Evolutionary conservation across 805 yeast genomes (phyloP), one percentile per base, ranked within the genome.

Genomic region (Zygosaccharomyces gambellarensis): DNA sequence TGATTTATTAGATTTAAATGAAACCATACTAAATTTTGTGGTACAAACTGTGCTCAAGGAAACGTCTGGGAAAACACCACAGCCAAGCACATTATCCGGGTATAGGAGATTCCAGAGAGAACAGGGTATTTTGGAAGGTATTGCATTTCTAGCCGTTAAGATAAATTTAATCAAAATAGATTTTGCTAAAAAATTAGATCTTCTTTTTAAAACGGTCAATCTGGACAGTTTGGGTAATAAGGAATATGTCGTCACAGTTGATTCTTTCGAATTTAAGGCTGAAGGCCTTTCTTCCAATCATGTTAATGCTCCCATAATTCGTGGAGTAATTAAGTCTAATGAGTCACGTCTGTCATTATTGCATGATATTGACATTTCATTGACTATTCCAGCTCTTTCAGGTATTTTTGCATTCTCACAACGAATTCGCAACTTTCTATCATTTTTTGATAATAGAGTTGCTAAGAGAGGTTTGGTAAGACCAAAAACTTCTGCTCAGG

Each of bases 91-190:
- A 22, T 44, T 46, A 8, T 39, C 42, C 12, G 55, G 56, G 8
- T 59, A 61, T 41, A 60, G 47, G 48, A 48, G 64, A 39, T 61
- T 61, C 53, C 58, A 53, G 46, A 52, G 55, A 25, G 62, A 59
- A 45, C 64, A 62, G 22, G 47, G 53, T 30, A 43, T 52, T 12
- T 40, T 49, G 14, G 55, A 52, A 36, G 52, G 47, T 2, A 31
- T 46, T 11, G 45, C 55, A 1, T 50, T 49, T 36, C 34, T 58
- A 25, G 47, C 54, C 6, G n/a, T 62, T 8, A 49, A 54, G 12
- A 44, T 47, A 4, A 21, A 39, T 10, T 10, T 27, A 5, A 14
- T 49, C 6, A 28, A 19, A 8, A 21, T 55, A 19, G 22, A 32
- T 9, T 46, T 55, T 6, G 41, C 48, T 9, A 46, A 43, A 3